Evolutionary conservation across 2,329 filamentous ascomycete genomes (phyloP).

Genomic region (Xylariaceae sp.): DNA sequence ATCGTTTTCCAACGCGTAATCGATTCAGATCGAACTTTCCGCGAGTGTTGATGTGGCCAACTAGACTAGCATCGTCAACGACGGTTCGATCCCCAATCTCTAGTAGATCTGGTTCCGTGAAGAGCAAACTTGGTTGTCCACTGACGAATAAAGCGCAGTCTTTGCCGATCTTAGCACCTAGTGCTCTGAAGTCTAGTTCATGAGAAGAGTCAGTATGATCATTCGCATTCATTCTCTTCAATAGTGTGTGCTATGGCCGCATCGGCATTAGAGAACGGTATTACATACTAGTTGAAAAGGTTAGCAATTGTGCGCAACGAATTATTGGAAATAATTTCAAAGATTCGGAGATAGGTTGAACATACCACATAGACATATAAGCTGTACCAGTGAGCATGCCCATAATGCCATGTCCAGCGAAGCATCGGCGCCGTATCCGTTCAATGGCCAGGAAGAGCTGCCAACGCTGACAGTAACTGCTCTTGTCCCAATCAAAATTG

Average conservation of each 20-base stretch:
- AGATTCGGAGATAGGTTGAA: no score
- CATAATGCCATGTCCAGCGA: constrained; percentile 46
- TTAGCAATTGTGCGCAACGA: no score
- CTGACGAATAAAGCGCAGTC: constrained; percentile 54
- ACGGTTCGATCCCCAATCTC: constrained; percentile 49
- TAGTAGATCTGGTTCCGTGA: constrained; percentile 56
- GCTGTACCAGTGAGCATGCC: constrained; percentile 51
- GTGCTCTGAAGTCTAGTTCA: constrained; percentile 47
- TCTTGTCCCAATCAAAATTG: constrained; percentile 56
- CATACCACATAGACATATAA: constrained; percentile 34
- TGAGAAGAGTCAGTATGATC: no score
- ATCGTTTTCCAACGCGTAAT: constrained; percentile 46
- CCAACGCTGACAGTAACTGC: constrained; percentile 55
- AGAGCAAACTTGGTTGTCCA: constrained; percentile 48
- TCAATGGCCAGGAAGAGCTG: constrained; percentile 52
- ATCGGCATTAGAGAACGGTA: no score
- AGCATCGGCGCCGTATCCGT: constrained; percentile 46
- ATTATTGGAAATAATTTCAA: no score
- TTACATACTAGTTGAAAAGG: no score
- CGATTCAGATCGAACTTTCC: constrained; percentile 54
- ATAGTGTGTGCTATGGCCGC: no score
- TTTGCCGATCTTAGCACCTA: constrained; percentile 51
- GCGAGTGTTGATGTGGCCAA: constrained; percentile 53
- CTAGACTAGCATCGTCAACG: constrained; percentile 53
- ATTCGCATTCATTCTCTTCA: no score